Percentiles rank a stretch among this genome's conserved stretches.
phyloP scores from a whole-genome alignment of 2,329 filamentous ascomycete species.

The Colletotrichum lindemuthianum region DNA sequence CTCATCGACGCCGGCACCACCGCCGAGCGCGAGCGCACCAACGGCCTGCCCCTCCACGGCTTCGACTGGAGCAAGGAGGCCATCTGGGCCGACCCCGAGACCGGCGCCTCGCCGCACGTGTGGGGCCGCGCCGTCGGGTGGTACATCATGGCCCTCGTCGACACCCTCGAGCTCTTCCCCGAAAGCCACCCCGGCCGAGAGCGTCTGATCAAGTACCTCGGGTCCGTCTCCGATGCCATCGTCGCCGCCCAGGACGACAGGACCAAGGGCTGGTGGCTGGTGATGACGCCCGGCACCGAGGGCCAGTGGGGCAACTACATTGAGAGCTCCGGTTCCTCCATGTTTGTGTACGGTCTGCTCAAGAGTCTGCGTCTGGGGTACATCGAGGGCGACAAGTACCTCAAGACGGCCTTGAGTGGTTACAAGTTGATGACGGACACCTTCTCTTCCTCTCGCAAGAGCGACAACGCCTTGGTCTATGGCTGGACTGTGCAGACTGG shows the following conservation, averaged over 20 bases:
- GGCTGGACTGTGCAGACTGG: slow-evolving; percentile 48
- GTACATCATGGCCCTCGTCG: slow-evolving; percentile 54
- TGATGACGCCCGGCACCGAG: slow-evolving; percentile 49
- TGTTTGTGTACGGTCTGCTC: slow-evolving; percentile 50
- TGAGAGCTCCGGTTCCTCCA: slow-evolving; percentile 48
- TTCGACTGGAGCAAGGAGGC: slow-evolving; percentile 59
- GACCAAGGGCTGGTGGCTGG: slow-evolving; percentile 51
- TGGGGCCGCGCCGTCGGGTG: slow-evolving; percentile 58
- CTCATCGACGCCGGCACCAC: slow-evolving; percentile 51
- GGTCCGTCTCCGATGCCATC: slow-evolving; percentile 52
- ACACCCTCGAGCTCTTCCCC: slow-evolving; percentile 56
- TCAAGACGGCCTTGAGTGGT: slow-evolving; percentile 51
- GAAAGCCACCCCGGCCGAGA: slow-evolving; percentile 47
- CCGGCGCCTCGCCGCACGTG: slow-evolving; percentile 60
- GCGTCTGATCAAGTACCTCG: slow-evolving; percentile 52
- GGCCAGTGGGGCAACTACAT: slow-evolving; percentile 47
- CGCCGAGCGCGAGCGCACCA: slow-evolving; percentile 47
- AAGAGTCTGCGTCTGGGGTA: slow-evolving; percentile 49
- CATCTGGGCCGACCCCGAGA: slow-evolving; percentile 57
- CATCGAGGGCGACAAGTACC: slow-evolving; percentile 44
- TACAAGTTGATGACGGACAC: slow-evolving; percentile 55
- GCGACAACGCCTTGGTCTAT: slow-evolving; percentile 54
- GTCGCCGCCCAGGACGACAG: slow-evolving; percentile 51
- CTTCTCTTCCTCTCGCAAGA: slow-evolving; percentile 54
- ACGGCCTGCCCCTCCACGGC: slow-evolving; percentile 59